Conservation (phyloP, 139 green algal species). For the Asterochloris erici region DNA sequence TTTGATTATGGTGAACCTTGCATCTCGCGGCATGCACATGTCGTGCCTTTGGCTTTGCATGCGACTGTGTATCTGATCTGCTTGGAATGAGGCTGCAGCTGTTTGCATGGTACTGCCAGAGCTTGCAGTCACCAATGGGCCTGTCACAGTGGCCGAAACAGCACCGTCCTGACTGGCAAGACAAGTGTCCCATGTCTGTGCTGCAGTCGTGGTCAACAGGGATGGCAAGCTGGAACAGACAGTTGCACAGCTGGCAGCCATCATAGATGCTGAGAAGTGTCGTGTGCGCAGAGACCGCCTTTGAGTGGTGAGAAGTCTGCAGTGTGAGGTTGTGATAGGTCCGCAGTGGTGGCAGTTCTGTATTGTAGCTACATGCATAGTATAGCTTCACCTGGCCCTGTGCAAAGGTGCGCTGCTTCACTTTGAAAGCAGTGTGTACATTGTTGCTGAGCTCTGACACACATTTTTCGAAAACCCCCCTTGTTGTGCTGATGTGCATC, state of each 20-base stretch:
- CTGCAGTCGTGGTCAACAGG: constrained; percentile 85
- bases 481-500: too few relatives aligned
- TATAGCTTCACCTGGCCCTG: too few relatives aligned
- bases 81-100: neutral
- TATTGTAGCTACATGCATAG: too few relatives aligned
- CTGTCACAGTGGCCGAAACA: neutral
- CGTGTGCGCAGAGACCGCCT: neutral
- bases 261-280: constrained; percentile 85
- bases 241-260: constrained; percentile 64
- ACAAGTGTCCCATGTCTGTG: neutral
- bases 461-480: too few relatives aligned
- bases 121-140: neutral
- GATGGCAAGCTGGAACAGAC: constrained; percentile 75
- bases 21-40: neutral
- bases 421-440: too few relatives aligned
- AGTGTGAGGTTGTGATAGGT: too few relatives aligned
- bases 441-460: too few relatives aligned
- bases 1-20: constrained; percentile 86
- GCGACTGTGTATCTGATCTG: neutral
- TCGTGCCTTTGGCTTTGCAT: neutral
- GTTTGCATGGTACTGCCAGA: neutral
- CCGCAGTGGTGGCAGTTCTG: too few relatives aligned
- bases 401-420: too few relatives aligned
- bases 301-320: too few relatives aligned
- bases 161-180: neutral